Evolutionary conservation across 306 rosid genomes (phyloP), one percentile per base, ranked within the genome.

Genomic region (Vicia sativa): DNA sequence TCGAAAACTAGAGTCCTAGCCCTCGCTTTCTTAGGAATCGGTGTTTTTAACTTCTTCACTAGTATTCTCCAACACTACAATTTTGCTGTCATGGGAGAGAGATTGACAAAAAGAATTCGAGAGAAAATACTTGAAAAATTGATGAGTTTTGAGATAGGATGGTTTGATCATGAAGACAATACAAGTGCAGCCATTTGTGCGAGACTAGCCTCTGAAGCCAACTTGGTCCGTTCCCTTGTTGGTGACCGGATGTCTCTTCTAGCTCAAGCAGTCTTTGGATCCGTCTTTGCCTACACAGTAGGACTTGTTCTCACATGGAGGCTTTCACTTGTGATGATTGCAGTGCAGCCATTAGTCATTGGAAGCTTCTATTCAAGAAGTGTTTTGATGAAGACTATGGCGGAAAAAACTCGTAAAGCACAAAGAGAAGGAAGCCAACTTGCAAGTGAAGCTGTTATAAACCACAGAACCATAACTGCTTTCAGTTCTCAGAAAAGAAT

Each of bases 151-250:
- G 96, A 87, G 85, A 80, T 92, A 38, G 93, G 98, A 54, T 92
- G 95, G 92, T 92, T 76, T 78, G 98, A 89, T 78, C 54, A 81
- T 59, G 98, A 89, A 29, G 96, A 92, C 55, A 87, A 89, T 81
- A 86, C 87, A 42, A 87, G 96, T 73, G 98, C 98, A 68, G 90
- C 93, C 65, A 83, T 89, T 50, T 89, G 96, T 82, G 88, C 96
- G 68, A 84, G 92, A 74, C 48, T 92, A 55, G 75, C 96, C 55
- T 82, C 89, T 10, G 93, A 92, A 62, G 98, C 89, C 44, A 92
- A 80, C 84, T 69, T 81, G 84, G 96, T 92, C 25, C 81, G 93
- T 9, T 92, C 98, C 35, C 91, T 92, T 9, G 98, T 87, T 23
- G 96, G 96, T 0, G 98, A 89, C 66, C 70, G 87, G 39, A 83